Conservation (phyloP, 108 stramenopile species). For the Cyclotella cryptica region DNA sequence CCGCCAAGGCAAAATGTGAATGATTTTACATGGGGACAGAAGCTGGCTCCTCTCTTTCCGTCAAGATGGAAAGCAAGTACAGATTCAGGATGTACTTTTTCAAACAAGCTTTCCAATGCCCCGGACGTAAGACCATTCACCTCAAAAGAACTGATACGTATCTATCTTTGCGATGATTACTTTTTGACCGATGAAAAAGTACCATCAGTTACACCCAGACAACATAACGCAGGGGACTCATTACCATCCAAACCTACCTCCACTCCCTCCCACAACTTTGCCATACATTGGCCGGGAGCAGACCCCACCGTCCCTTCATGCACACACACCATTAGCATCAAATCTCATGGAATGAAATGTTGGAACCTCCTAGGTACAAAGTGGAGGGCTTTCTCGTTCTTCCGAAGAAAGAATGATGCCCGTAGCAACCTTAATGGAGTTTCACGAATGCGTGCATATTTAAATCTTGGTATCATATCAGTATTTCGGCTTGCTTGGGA, state of each 20-base stretch:
- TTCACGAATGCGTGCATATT: constrained; percentile 68
- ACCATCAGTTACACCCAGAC: too few relatives aligned
- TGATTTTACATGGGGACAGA: constrained; percentile 3
- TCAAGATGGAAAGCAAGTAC: constrained; percentile 27
- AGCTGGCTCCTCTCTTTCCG: constrained; percentile 34
- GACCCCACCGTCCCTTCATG: constrained; percentile 62
- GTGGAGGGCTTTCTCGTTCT: constrained; percentile 53
- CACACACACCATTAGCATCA: constrained; percentile 67
- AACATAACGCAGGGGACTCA: too few relatives aligned
- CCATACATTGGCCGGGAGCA: constrained; percentile 57
- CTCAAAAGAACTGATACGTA: constrained; percentile 16
- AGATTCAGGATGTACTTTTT: background rate
- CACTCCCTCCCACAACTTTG: constrained; percentile 37
- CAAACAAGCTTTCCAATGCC: constrained; percentile 13
- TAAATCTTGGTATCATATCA: constrained; percentile 74
- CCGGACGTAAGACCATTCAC: constrained; percentile 39
- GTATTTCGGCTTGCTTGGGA: constrained; percentile 65
- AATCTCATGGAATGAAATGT: constrained; percentile 40
- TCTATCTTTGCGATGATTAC: constrained; percentile 24
- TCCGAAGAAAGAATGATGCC: constrained; percentile 57
- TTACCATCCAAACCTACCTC: background rate
- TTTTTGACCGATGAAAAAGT: background rate
- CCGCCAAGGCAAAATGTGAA: too few relatives aligned
- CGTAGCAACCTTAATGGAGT: constrained; percentile 53
- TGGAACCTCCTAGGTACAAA: constrained; percentile 62